Base-by-base conservation (phyloP, 352 stramenopile genomes). In the Phytophthora niederhauseri region DNA sequence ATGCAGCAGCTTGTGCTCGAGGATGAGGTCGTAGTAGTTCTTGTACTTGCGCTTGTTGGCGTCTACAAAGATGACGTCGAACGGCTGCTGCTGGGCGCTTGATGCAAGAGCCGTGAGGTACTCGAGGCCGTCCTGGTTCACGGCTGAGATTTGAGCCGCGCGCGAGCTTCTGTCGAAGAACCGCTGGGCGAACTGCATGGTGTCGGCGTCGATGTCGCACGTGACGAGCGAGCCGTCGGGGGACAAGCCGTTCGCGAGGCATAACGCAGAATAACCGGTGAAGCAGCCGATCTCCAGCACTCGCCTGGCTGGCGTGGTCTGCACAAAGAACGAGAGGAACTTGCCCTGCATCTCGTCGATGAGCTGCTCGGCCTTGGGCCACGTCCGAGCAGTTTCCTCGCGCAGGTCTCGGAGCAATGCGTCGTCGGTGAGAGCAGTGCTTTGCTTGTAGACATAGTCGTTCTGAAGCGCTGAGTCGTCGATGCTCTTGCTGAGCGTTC, bases 1-100 rank as follows among this genome's bases (percentile, higher is more conserved):
- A 49, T 87, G 83, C 43, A 98, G 68, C 50, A 98, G 52, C 11
- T 76, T 56, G 62, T 90, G 70, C 41, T 82, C 86, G 5, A 89
- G 64, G 20, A 98, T 80, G 4, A 78, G 70, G 72, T 98, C 87
- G 58, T 95, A 94, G 68, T 98, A 97, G 3, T 89, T 79, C 20
- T 85, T 80, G 38, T 98, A 90, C 30, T 96, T 82, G 22, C 89
- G 91, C 72, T 98, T 98, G 74, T 98, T 97, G 36, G 93, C 93
- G 75, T 98, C 95, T 3, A 98, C 76, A 78, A 98, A 98, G n/a
- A 98, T 92, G 22, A 98, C 73, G 70, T 98, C 95, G 74, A 98
- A 98, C 38, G 51, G 64, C 51, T 66, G 24, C 8, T 70, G 51
- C 17, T 81, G 66, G 20, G 36, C 9, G 7, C 43, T 49, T 3